Evolutionary conservation across 2,329 filamentous ascomycete genomes (phyloP).

Genomic region (Taxawa tesnikishii): DNA sequence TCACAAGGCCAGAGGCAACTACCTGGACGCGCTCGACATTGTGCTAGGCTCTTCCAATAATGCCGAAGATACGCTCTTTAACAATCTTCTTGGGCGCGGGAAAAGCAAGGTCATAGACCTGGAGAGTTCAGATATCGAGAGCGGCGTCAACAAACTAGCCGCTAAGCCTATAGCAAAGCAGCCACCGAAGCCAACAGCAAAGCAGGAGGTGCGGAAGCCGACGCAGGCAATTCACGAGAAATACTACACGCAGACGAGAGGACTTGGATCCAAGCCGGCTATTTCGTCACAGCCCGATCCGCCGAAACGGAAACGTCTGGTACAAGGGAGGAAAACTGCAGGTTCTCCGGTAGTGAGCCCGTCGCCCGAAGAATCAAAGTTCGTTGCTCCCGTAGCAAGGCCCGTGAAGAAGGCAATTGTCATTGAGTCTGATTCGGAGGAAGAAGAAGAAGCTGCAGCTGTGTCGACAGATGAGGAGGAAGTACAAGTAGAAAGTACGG

Average conservation of each 20-base stretch:
- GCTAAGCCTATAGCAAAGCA: slow-evolving; percentile 10
- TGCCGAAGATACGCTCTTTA: too few species aligned
- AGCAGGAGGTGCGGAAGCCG: slow-evolving; percentile 42
- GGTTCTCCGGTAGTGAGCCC: slow-evolving; percentile 12
- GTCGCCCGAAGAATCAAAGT: slow-evolving; percentile 9
- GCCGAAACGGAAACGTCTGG: slow-evolving; percentile 25
- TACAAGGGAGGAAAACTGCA: slow-evolving; percentile 35
- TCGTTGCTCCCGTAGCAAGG: slow-evolving; percentile 2
- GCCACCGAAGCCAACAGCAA: slow-evolving; percentile 34
- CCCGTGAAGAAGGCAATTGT: slow-evolving; percentile 14
- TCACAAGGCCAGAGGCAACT: slow-evolving; percentile 36
- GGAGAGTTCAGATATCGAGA: slow-evolving; percentile 25
- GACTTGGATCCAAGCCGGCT: slow-evolving; percentile 7
- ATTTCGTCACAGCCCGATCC: slow-evolving; percentile 14
- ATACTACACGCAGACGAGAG: slow-evolving; percentile 11
- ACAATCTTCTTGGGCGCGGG: too few species aligned
- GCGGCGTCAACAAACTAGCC: slow-evolving; percentile 8
- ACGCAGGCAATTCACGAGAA: slow-evolving; percentile 40
- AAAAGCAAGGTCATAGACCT: too few species aligned
- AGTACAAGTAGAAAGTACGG: slow-evolving; percentile 10
- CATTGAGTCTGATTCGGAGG: slow-evolving; percentile 20
- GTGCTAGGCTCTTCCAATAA: too few species aligned
- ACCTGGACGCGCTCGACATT: slow-evolving; percentile 40
- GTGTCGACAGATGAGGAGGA: slow-evolving; percentile 22
- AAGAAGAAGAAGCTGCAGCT: slow-evolving; percentile 2